A percentile compares a stretch with the other conserved stretches of the same genome.
phyloP scores from a whole-genome alignment of 1,284 basidiomycete genomes.

The Puccinia horiana region DNA sequence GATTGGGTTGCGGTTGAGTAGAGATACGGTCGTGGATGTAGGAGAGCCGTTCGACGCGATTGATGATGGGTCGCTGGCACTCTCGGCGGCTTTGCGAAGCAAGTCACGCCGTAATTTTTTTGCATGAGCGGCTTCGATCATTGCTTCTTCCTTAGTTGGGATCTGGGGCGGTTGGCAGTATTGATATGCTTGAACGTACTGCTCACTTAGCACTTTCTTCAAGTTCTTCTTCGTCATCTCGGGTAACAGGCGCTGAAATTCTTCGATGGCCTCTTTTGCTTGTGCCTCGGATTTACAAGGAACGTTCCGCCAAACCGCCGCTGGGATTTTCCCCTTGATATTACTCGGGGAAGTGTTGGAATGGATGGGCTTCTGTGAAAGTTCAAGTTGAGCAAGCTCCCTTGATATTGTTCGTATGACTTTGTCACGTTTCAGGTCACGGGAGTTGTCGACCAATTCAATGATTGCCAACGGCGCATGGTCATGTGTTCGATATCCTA shows the following conservation, averaged over 20 bases:
- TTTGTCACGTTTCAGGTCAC: slow-evolving; percentile 68
- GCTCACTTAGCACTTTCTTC: slow-evolving; percentile 43
- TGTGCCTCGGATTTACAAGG: slow-evolving; percentile 23
- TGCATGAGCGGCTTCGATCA: slow-evolving; percentile 2
- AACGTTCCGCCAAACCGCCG: slow-evolving; percentile 43
- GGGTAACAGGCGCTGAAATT: slow-evolving; percentile 23
- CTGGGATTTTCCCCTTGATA: slow-evolving; percentile 21
- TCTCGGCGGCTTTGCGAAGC: slow-evolving; percentile 21
- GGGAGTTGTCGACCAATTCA: slow-evolving; percentile 89
- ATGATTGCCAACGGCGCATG: slow-evolving; percentile 90
- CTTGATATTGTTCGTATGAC: slow-evolving; percentile 41
- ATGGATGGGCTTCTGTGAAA: slow-evolving; percentile 3
- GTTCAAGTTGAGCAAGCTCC: slow-evolving; percentile 35
- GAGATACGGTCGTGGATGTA: slow-evolving; percentile 18
- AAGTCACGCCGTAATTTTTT: slow-evolving; percentile 35
- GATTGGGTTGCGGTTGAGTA: background rate
- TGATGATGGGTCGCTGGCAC: slow-evolving; percentile 7
- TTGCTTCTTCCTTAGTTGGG: slow-evolving; percentile 47
- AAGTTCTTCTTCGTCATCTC: slow-evolving; percentile 42
- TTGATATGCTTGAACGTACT: slow-evolving; percentile 40
- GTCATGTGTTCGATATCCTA: slow-evolving; percentile 84
- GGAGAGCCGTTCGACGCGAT: background rate
- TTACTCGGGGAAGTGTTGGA: background rate
- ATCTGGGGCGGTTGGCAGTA: slow-evolving; percentile 46
- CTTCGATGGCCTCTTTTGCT: slow-evolving; percentile 38